These are phyloP conservation scores for Diaporthe longicolla DNA, from an alignment of 2,329 filamentous ascomycete species.

Conservation along the genomic window DNA sequence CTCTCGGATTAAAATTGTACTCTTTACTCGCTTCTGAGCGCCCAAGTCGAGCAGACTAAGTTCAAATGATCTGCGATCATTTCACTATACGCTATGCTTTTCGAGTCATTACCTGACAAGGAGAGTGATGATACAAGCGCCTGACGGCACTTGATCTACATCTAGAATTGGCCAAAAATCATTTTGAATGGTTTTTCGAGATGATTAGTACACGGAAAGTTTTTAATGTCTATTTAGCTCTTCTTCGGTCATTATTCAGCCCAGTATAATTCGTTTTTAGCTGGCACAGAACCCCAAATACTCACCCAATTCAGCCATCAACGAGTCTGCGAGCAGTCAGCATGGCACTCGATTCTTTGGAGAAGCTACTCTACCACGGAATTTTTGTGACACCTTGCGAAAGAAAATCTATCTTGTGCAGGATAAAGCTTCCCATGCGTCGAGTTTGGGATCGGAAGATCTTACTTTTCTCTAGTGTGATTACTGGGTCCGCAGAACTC, in stretches of 20 bases:
- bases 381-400: no score
- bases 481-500: neutral
- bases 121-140: neutral
- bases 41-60: neutral
- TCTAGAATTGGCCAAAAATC: no score
- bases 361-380: no score
- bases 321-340: no score
- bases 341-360: no score
- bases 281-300: neutral
- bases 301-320: neutral
- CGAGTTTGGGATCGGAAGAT: neutral
- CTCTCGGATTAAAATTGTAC: neutral
- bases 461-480: neutral
- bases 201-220: no score
- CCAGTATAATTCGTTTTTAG: neutral
- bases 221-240: no score
- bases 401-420: no score
- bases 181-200: no score
- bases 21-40: neutral
- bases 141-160: neutral
- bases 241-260: no score
- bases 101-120: neutral
- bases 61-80: conserved; percentile 1
- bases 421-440: neutral
- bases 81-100: neutral